Base-by-base conservation (phyloP, 345 rosid genomes). In the Turnera subulata region DNA sequence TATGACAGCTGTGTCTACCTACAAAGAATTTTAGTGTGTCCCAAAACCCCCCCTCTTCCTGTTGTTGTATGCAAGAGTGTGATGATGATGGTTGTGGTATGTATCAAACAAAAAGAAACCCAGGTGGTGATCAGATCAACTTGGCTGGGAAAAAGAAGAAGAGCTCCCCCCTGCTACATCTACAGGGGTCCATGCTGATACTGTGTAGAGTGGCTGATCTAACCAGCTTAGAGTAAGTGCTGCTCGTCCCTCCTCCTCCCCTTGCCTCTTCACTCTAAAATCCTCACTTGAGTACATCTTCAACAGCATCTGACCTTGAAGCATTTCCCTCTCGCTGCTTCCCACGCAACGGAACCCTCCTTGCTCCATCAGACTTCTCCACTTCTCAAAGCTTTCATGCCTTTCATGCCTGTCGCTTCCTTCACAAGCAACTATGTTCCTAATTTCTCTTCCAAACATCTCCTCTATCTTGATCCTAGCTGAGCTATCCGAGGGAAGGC, bases 351-450 rank as follows among this genome's bases (percentile, higher is more conserved):
- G 72, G 68, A 89, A 78, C 55, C 89, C 93, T 65, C 86, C 83
- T 47, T 85, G 84, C 83, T 89, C 99, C 88, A 93, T 73, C 79
- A 75, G 51, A 69, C 52, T 78, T 81, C 58, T 84, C 97, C 97
- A 93, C 17, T 77, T 78, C 2, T 69, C 70, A 46, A 85, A 87
- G 8, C 73, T 43, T 65, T 84, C 78, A 11, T 93, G 99, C 72
- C 99, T 87, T 67, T 89, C 99, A 7, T 65, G 46, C 46, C 99
- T 70, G 64, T 87, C 88, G 9, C 85, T 87, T 44, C 99, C 97
- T 82, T 93, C 99, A 35, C 97, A 85, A 22, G 97, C 90, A 13
- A 93, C 75, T 2, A 93, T 73, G 73, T 79, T 85, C 65, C 90
- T 81, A 15, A 93, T 85, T 70, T 93, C 97, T 64, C 81, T 66